Percentiles rank a stretch among this genome's conserved stretches.
These are phyloP conservation scores for Aspergillus sergii DNA, from an alignment of 2,329 filamentous ascomycete genomes.

Conservation along the genomic window DNA sequence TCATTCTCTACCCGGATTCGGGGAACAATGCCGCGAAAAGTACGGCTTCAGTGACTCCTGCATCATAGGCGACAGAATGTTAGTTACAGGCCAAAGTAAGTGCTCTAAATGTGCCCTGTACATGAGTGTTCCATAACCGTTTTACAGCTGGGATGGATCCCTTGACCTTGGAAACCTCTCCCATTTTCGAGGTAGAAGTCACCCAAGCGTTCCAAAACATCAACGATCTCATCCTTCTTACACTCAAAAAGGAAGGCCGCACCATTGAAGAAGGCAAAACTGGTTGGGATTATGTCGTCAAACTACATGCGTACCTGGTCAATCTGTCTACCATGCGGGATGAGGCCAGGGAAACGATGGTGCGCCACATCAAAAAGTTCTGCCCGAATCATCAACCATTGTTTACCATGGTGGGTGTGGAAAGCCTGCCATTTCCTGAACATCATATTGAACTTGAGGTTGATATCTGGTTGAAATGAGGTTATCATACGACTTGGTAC, in stretches of 20 bases:
- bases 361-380: neutral
- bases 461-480: neutral
- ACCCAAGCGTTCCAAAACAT: neutral
- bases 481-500: too few relatives aligned
- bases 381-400: neutral
- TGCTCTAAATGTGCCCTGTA: neutral
- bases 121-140: neutral
- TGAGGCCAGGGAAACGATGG: neutral
- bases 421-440: neutral
- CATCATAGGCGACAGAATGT: neutral
- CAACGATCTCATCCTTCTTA: neutral
- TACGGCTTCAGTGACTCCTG: neutral
- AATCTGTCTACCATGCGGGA: neutral
- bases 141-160: neutral
- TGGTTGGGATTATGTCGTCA: neutral
- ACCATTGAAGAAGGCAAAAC: neutral
- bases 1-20: neutral
- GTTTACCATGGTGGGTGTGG: neutral
- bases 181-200: neutral
- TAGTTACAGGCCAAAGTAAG: neutral
- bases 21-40: neutral
- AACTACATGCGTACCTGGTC: neutral
- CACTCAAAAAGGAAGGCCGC: neutral
- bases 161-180: neutral
- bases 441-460: neutral